Evolutionary conservation across 2,329 filamentous ascomycete genomes (phyloP), one percentile per base, ranked within the genome.

Genomic region (Ascochyta rabiei): DNA sequence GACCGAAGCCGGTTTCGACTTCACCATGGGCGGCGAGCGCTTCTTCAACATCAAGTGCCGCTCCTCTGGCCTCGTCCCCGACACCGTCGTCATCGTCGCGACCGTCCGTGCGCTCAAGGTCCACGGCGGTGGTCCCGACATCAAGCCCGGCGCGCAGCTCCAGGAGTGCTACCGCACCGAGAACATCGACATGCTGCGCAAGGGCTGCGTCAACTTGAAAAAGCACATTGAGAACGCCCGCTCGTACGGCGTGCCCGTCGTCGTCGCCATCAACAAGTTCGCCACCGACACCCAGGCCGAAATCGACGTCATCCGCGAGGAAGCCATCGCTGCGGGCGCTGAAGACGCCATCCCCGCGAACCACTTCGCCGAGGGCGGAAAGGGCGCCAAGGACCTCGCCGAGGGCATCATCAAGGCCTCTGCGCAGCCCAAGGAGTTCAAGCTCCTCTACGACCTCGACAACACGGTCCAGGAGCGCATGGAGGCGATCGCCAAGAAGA

Each of bases 21-120:
- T 99, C 80, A 98, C 95, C 69, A 99, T 99, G 95, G 95, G 95
- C 62, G 95, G 95, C 60, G 95, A 99, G 83, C 89, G 95, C 47
- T 99, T 99, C 84, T 98, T 99, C 86, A 98, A 99, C 82, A 98
- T 99, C 83, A 99, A 99, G 84, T 98, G 95, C 80, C 89, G 95
- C 57, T 90, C 92, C 9, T 97, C 93, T 6, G 93, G 93, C 21
- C 87, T 99, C 40, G 86, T 91, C 2, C 95, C 95, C 2, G 95
- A 99, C 70, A 91, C 92, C 1, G 93, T 96, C 6, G 91, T 99
- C 39, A 88, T 99, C 55, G 95, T 99, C 33, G 93, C 95, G 21
- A 99, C 95, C 2, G 90, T 99, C 40, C 89, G 95, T 64, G 95
- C 95, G 6, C 83, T 99, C 61, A 99, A 99, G 83, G 93, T 97